Evolutionary conservation across 352 stramenopile genomes (phyloP).

Genomic region (Thalassiosira allenii): DNA sequence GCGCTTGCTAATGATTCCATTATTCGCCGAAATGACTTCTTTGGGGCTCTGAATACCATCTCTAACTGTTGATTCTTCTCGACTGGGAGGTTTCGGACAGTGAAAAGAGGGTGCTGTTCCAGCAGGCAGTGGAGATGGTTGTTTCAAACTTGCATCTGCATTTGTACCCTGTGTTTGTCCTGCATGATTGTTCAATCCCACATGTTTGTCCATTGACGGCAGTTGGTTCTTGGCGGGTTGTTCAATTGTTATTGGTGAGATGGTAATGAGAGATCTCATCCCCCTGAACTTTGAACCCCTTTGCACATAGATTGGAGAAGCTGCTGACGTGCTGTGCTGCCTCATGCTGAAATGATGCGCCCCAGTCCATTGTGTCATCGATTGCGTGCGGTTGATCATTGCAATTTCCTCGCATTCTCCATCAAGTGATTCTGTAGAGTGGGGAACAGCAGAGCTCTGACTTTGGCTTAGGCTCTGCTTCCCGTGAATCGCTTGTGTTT

Average conservation of each 20-base stretch:
- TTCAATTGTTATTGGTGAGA: constrained; percentile 30
- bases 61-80: constrained; percentile 10
- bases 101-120: neutral
- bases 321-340: too few species aligned
- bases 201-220: too few species aligned
- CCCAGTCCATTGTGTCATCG: neutral
- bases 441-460: too few species aligned
- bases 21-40: constrained; percentile 25
- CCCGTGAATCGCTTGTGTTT: too few species aligned
- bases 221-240: constrained; percentile 18
- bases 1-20: neutral
- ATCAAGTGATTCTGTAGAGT: constrained; percentile 3
- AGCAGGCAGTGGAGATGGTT: too few species aligned
- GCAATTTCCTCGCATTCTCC: constrained; percentile 39
- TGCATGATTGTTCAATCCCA: too few species aligned
- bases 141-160: too few species aligned
- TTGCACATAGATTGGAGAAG: too few species aligned
- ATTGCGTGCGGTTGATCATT: constrained; percentile 15
- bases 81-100: constrained; percentile 7
- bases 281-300: constrained; percentile 6
- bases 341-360: constrained; percentile 5
- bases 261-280: constrained; percentile 31
- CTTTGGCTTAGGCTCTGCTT: too few species aligned
- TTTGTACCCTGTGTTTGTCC: neutral
- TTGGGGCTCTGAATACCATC: constrained; percentile 23